Evolutionary conservation across 73 alveolate genomes (phyloP).

Genomic region (Tetrahymena elliotti): DNA sequence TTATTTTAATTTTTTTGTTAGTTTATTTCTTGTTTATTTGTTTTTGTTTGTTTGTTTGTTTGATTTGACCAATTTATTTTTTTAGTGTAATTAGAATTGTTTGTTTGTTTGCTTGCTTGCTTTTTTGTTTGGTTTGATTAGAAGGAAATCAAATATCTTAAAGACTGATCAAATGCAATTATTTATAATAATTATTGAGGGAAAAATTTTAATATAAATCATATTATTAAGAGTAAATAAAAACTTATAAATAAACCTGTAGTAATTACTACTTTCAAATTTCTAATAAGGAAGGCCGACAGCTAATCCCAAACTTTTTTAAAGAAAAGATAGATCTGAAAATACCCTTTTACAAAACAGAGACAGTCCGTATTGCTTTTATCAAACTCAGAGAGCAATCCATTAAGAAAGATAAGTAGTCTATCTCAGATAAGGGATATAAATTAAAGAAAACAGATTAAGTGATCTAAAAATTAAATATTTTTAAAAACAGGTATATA

Average conservation of each 20-base stretch:
- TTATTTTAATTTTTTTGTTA: not conserved
- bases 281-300: not conserved
- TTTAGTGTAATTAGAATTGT: not conserved
- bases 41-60: not conserved
- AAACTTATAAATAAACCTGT: not conserved
- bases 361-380: not conserved
- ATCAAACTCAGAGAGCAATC: not conserved
- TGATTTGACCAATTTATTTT: not conserved
- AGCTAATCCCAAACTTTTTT: not conserved
- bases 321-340: not conserved
- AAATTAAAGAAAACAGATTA: too few relatives aligned
- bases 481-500: not conserved
- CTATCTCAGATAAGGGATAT: not conserved
- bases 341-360: not conserved
- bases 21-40: not conserved
- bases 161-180: not conserved
- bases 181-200: not conserved
- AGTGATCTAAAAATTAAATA: too few relatives aligned
- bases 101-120: too few relatives aligned
- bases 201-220: not conserved
- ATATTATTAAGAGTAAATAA: not conserved
- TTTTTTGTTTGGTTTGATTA: too few relatives aligned
- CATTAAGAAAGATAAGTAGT: too few relatives aligned
- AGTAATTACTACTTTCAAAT: not conserved
- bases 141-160: not conserved